Evolutionary conservation across 805 yeast species (phyloP).

Genomic region (Kluyveromyces dobzhanskii): DNA sequence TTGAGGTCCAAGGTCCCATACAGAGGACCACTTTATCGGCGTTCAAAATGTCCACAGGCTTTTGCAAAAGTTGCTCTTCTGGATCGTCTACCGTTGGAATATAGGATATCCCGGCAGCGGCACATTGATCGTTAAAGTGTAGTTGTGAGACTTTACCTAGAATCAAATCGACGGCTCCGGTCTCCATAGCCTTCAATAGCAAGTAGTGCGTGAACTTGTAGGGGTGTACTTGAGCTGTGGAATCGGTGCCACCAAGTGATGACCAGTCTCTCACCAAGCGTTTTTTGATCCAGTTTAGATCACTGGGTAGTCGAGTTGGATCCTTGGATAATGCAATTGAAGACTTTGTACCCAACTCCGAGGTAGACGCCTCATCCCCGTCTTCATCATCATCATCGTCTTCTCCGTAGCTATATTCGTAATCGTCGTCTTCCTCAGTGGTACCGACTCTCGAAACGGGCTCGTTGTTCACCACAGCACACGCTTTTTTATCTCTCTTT

Average conservation of each 20-base stretch:
- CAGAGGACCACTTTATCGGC: constrained; percentile 79
- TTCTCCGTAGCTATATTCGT: constrained; percentile 3
- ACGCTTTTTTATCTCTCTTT: constrained; percentile 3
- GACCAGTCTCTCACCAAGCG: constrained; percentile 65
- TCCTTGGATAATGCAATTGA: constrained; percentile 3
- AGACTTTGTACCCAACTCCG: constrained; percentile 1
- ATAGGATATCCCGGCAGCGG: constrained; percentile 67
- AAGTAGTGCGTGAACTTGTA: constrained; percentile 84
- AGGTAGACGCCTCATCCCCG: neutral
- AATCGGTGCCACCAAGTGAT: constrained; percentile 69
- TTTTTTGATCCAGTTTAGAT: constrained; percentile 69
- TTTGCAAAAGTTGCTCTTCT: constrained; percentile 28
- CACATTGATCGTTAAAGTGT: constrained; percentile 51
- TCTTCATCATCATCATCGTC: neutral
- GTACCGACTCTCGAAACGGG: constrained; percentile 1
- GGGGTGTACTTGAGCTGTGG: constrained; percentile 97
- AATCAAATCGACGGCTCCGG: constrained; percentile 76
- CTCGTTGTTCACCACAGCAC: constrained; percentile 3
- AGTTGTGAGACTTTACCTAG: constrained; percentile 77
- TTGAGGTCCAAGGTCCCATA: constrained; percentile 96
- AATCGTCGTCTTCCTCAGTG: constrained; percentile 3
- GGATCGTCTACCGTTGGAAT: constrained; percentile 26
- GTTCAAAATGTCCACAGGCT: constrained; percentile 36
- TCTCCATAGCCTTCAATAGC: constrained; percentile 67
- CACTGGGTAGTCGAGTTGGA: constrained; percentile 41